Evolutionary conservation across 2,329 filamentous ascomycete genomes (phyloP).

Genomic region (Paracoccidioides lutzii): DNA sequence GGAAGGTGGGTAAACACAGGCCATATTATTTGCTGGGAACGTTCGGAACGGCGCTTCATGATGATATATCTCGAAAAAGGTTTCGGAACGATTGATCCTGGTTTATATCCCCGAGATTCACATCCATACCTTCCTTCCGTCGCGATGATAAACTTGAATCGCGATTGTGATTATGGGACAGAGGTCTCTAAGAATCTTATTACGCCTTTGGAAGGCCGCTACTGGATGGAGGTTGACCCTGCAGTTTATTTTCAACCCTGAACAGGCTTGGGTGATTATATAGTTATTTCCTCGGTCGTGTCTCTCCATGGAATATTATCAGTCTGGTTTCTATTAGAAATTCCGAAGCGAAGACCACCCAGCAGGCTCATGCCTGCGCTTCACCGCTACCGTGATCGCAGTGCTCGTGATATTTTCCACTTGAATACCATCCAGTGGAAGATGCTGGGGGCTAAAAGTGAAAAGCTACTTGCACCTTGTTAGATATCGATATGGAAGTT

Average conservation of each 20-base stretch:
- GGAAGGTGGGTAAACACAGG: conserved; percentile 21
- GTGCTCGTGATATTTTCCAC: not conserved
- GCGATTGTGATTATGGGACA: not conserved
- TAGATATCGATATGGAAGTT: not conserved
- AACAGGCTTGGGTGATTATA: not conserved
- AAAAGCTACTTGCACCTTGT: not conserved
- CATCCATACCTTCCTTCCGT: not conserved
- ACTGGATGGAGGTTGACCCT: conserved; percentile 1
- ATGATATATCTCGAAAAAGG: conserved; percentile 20
- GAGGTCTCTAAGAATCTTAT: not conserved
- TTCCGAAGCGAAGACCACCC: not conserved
- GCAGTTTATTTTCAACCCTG: not conserved
- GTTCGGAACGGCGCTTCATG: conserved; percentile 18
- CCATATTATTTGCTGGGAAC: conserved; percentile 27
- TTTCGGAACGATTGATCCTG: conserved; percentile 14
- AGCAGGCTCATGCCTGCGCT: not conserved
- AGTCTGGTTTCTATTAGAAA: not conserved
- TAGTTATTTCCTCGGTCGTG: too few relatives aligned
- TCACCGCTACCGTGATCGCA: not conserved
- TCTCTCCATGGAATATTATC: not conserved
- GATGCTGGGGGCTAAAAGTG: not conserved
- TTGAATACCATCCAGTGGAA: not conserved
- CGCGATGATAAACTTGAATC: not conserved
- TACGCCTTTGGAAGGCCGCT: not conserved
- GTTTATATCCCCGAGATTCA: conserved; percentile 11